Evolutionary conservation across 306 rosid species (phyloP).

Genomic region (Canavalia ensiformis): DNA sequence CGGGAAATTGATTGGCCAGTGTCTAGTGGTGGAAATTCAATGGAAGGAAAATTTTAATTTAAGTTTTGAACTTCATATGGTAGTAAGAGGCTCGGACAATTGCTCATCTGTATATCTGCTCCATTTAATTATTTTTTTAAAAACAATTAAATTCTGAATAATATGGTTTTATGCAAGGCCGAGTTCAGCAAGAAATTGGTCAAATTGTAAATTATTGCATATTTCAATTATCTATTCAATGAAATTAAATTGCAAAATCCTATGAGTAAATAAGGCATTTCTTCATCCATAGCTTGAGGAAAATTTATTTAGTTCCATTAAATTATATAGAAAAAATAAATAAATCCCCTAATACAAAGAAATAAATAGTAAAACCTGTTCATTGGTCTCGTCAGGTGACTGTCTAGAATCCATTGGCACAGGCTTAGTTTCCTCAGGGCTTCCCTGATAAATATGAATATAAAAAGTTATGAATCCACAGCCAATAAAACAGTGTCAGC

Average conservation of each 20-base stretch:
- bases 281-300: background rate
- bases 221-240: constrained; percentile 30
- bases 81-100: background rate
- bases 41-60: background rate
- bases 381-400: constrained; percentile 49
- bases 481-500: background rate
- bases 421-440: constrained; percentile 64
- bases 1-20: background rate
- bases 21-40: constrained; percentile 7
- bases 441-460: constrained; percentile 51
- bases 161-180: background rate
- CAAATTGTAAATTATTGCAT: background rate
- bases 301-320: constrained; percentile 9
- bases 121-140: background rate
- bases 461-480: constrained; percentile 22
- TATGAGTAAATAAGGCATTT: constrained; percentile 36
- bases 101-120: background rate
- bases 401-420: constrained; percentile 50
- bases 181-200: background rate
- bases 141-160: background rate
- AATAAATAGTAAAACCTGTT: constrained; percentile 56
- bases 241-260: constrained; percentile 31
- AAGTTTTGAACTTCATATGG: constrained; percentile 12
- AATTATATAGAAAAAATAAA: background rate
- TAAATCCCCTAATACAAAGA: constrained; percentile 1